Base-by-base conservation (phyloP, 805 yeast genomes). In the Metschnikowia matae region DNA sequence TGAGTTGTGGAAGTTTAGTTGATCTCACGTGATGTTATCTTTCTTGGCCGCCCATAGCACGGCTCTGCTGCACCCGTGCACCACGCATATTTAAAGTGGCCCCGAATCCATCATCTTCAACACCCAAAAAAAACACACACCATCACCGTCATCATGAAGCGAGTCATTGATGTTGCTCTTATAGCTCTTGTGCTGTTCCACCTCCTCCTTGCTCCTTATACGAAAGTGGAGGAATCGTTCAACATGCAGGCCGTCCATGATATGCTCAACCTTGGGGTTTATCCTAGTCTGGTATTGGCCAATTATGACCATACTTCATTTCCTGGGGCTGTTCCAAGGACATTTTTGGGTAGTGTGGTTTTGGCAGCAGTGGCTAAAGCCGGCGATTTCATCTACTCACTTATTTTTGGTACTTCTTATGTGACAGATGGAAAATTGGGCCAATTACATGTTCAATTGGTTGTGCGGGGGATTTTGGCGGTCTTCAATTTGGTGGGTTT, bases 151-250 rank as follows among this genome's bases (percentile, higher is more conserved):
- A 2, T 20, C 21, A 18, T 42, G 57, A 51, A 31, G 33, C 57
- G 54, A 50, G 32, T 46, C 26, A 15, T 56, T 36, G 62, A 59
- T 37, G 35, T 39, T 32, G 48, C 70, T 5, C 64, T 85, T 14
- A 53, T 86, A 18, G 71, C 68, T 3, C 63, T 77, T 5, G 74
- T 86, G 10, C 63, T 74, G 1, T 66, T 68, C 43, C 83, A 84
- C 62, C 58, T 86, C 53, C 54, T 71, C 10, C 58, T 79, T 1
- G 77, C 96, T 0, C 97, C 97, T 0, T 89, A 71, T 66, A 85
- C 97, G 1, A 92, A 92, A 67, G 97, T 92, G 0, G 97, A 92
- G 64, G 98, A 92, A 65, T 88, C 96, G 29, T 92, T 92, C 74
- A 88, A 85, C 58, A 72, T 88, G 41, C 97, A 92, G 61, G 97